phyloP scores from a whole-genome alignment of 1,284 basidiomycete genomes.

The Pseudozyma tsukubaensis region DNA sequence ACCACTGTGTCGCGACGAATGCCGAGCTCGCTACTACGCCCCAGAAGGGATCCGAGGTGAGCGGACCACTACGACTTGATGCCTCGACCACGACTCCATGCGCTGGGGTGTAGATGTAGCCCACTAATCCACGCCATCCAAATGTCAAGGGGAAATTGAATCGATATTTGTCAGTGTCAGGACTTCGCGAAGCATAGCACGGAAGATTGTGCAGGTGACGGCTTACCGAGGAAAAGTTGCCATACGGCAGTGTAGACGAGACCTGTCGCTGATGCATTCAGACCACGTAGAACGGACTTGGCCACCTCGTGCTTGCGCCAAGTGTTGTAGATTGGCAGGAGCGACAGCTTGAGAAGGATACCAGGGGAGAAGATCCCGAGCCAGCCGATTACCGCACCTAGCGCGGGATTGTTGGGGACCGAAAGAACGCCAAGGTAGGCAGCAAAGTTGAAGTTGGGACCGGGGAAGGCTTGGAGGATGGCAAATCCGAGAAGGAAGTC shows the following conservation, averaged over 20 bases:
- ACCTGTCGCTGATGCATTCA: conserved; percentile 74
- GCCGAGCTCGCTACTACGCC: conserved; percentile 69
- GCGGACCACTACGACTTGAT: conserved; percentile 64
- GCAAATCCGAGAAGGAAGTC: conserved; percentile 76
- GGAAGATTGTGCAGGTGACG: neutral
- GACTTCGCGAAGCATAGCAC: neutral
- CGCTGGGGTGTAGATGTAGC: conserved; percentile 66
- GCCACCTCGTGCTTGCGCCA: conserved; percentile 71
- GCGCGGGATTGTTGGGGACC: conserved; percentile 64
- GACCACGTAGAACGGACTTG: conserved; percentile 72
- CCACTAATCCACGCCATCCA: conserved; percentile 41
- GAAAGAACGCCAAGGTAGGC: conserved; percentile 74
- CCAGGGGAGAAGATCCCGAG: conserved; percentile 68
- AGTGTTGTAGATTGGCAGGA: conserved; percentile 73
- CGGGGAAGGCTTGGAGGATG: conserved; percentile 71
- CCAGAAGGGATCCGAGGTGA: conserved; percentile 71
- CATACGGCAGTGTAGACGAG: conserved; percentile 74
- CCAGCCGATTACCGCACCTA: conserved; percentile 72
- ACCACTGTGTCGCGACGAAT: conserved; percentile 63
- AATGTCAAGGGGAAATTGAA: neutral
- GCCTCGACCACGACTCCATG: conserved; percentile 31
- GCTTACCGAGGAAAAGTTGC: conserved; percentile 70
- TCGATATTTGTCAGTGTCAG: neutral
- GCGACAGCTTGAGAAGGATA: conserved; percentile 72
- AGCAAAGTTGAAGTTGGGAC: conserved; percentile 76